Percentiles rank a stretch among this genome's conserved stretches.
Conservation (phyloP, 2,329 filamentous ascomycete species). For the Pseudodiploospora longispora region DNA sequence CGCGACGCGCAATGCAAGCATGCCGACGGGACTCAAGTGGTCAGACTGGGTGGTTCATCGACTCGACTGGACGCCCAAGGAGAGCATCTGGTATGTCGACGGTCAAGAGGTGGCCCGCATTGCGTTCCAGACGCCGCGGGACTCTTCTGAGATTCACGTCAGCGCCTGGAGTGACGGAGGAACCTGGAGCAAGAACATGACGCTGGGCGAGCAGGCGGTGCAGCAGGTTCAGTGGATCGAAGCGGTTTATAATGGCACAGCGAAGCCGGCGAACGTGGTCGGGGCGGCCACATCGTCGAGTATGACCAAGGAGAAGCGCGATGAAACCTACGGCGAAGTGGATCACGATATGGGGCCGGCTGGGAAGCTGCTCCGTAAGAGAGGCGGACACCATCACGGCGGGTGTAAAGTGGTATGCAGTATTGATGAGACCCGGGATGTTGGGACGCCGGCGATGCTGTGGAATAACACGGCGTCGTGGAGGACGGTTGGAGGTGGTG, state of each 20-base stretch:
- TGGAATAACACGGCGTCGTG: constrained; percentile 15
- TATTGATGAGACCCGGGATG: constrained; percentile 24
- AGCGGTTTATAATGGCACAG: constrained; percentile 44
- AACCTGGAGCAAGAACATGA: constrained; percentile 53
- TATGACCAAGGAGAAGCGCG: no score
- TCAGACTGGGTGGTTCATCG: constrained; percentile 50
- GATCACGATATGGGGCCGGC: constrained; percentile 13
- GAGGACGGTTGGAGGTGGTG: no score
- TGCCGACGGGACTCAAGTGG: constrained; percentile 39
- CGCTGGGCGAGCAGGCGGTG: constrained; percentile 36
- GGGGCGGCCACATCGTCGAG: no score
- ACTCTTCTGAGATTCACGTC: constrained; percentile 44
- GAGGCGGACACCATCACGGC: constrained; percentile 13
- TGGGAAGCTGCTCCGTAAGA: constrained; percentile 27
- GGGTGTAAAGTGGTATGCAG: constrained; percentile 23
- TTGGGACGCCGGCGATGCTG: constrained; percentile 15
- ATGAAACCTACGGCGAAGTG: neutral
- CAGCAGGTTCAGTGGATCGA: constrained; percentile 57
- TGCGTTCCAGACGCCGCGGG: constrained; percentile 46
- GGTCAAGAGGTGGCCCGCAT: constrained; percentile 42
- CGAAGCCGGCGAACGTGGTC: neutral
- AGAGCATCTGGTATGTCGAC: constrained; percentile 49
- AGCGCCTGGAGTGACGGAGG: constrained; percentile 57
- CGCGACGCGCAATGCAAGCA: constrained; percentile 39
- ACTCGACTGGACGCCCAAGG: constrained; percentile 49